Evolutionary conservation across 202 grass and related monocot species (phyloP).

Genomic region (Carex arenaria): DNA sequence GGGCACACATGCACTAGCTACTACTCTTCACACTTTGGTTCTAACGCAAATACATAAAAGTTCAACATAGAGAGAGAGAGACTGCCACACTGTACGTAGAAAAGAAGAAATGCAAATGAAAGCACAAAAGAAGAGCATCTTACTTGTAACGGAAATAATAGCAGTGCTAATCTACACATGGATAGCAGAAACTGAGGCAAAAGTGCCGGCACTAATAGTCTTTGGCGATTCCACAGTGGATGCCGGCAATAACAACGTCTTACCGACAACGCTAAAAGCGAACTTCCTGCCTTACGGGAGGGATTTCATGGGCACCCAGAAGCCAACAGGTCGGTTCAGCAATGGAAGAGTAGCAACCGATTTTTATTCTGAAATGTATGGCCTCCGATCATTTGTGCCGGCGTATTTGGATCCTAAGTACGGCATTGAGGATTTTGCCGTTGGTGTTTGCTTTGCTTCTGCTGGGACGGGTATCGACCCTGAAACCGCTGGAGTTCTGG

Average conservation of each 20-base stretch:
- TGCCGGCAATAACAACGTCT: conserved; percentile 55
- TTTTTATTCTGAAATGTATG: conserved; percentile 47
- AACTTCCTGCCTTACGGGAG: conserved; percentile 55
- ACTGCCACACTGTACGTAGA: neutral
- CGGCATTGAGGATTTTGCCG: conserved; percentile 37
- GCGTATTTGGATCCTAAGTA: conserved; percentile 52
- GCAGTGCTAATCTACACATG: neutral
- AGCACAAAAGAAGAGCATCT: neutral
- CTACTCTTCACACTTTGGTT: conserved; percentile 2
- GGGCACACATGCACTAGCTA: neutral
- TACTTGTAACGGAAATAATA: neutral
- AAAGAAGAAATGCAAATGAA: conserved; percentile 16
- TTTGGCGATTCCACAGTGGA: conserved; percentile 67
- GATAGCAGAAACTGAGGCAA: conserved; percentile 8
- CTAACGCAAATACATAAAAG: neutral
- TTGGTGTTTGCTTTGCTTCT: conserved; percentile 59
- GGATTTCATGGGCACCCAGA: conserved; percentile 33
- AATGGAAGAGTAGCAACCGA: conserved; percentile 54
- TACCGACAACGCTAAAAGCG: conserved; percentile 43
- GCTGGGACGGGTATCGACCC: conserved; percentile 53
- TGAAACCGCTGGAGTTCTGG: conserved; percentile 33
- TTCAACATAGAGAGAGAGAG: neutral
- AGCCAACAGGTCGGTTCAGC: conserved; percentile 58
- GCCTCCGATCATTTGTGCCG: conserved; percentile 39
- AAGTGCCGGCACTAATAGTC: conserved; percentile 36